Evolutionary conservation across 192 early-diverging fungal genomes (phyloP).

Genomic region (Rhizoclosmatium sp.): DNA sequence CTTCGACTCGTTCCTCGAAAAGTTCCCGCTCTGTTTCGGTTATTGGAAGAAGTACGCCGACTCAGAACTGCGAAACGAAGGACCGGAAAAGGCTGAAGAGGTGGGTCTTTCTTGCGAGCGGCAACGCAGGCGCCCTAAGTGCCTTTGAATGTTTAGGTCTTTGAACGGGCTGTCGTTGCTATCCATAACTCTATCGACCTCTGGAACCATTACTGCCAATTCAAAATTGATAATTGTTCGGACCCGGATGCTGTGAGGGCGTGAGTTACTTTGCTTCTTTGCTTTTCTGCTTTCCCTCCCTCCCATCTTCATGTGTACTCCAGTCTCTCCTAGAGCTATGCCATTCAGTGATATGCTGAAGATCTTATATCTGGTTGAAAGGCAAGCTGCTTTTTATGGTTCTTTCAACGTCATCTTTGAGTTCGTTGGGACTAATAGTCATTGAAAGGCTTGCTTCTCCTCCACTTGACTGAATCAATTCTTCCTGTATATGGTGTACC

Average conservation of each 20-base stretch:
- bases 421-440: too few species aligned
- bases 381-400: too few species aligned
- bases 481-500: too few species aligned
- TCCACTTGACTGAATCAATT: too few species aligned
- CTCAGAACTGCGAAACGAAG: slow-evolving; percentile 60
- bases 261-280: slow-evolving; percentile 57
- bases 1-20: slow-evolving; percentile 71
- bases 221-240: slow-evolving; percentile 66
- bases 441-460: too few species aligned
- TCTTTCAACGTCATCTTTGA: too few species aligned
- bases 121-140: not conserved
- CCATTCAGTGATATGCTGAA: not conserved
- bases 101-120: slow-evolving; percentile 43
- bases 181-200: slow-evolving; percentile 76
- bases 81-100: slow-evolving; percentile 65
- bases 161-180: slow-evolving; percentile 71
- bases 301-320: slow-evolving; percentile 1
- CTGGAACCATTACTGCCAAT: slow-evolving; percentile 75
- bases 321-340: not conserved
- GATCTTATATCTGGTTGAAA: too few species aligned
- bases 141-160: slow-evolving; percentile 57
- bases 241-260: slow-evolving; percentile 62
- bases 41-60: slow-evolving; percentile 86
- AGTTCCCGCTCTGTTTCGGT: slow-evolving; percentile 80
- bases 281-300: slow-evolving; percentile 41